A percentile compares a stretch with the other conserved stretches of the same genome.
Conservation (phyloP, 176 grass and related monocot species). For the Thinopyrum elongatum region DNA sequence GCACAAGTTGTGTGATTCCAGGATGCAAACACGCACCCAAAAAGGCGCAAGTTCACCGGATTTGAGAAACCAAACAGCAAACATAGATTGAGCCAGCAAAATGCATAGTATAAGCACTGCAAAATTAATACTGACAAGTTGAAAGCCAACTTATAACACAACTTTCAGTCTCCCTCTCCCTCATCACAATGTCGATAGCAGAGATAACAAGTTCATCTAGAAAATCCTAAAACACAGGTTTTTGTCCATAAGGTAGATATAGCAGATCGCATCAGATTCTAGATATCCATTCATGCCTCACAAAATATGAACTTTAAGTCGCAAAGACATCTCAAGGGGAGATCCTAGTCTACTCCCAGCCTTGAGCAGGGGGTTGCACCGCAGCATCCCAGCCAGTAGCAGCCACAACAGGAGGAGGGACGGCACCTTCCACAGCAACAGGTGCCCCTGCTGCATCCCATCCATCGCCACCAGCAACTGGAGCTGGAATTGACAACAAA, state of each 20-base stretch:
- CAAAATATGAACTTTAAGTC: constrained; percentile 26
- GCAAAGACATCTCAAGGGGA: neutral
- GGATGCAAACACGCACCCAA: too few species aligned
- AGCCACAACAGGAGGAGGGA: constrained; percentile 11
- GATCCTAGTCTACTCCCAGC: constrained; percentile 50
- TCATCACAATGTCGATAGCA: neutral
- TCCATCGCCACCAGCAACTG: constrained; percentile 51
- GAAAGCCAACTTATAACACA: constrained; percentile 6
- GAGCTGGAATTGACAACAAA: constrained; percentile 39
- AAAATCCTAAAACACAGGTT: constrained; percentile 14
- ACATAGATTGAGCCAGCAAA: neutral
- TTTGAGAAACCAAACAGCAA: neutral
- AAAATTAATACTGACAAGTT: neutral
- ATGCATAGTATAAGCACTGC: neutral
- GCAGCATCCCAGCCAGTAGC: constrained; percentile 63
- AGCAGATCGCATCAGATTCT: neutral
- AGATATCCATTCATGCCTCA: constrained; percentile 10
- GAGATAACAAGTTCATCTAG: constrained; percentile 23
- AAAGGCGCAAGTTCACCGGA: neutral
- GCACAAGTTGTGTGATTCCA: too few species aligned
- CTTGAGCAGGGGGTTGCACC: constrained; percentile 35
- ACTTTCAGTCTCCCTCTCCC: neutral
- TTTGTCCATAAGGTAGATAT: constrained; percentile 22
- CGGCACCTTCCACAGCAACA: constrained; percentile 28
- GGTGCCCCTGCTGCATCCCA: constrained; percentile 55